phyloP scores from a whole-genome alignment of 768 basidiomycete species.

The Serendipita sp. region DNA sequence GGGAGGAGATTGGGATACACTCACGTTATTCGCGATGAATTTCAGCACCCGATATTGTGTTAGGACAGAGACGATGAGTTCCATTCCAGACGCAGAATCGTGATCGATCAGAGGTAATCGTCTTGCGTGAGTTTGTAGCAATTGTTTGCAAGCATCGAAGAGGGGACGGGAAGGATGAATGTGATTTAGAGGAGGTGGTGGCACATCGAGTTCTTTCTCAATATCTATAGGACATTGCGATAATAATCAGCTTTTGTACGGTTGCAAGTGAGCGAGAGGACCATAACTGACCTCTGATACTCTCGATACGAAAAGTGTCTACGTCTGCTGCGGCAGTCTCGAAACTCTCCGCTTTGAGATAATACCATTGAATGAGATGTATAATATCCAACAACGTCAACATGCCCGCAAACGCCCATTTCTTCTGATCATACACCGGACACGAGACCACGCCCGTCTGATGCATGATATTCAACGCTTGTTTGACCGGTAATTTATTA shows the following conservation, averaged over 20 bases:
- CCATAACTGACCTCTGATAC: slow-evolving; percentile 54
- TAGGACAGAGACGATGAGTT: slow-evolving; percentile 87
- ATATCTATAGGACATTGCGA: slow-evolving; percentile 43
- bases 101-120: slow-evolving; percentile 85
- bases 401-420: slow-evolving; percentile 90
- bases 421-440: slow-evolving; percentile 93
- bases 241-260: slow-evolving; percentile 9
- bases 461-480: slow-evolving; percentile 41
- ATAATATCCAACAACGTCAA: slow-evolving; percentile 99
- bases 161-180: slow-evolving; percentile 81
- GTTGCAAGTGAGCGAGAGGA: not conserved
- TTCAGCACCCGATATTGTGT: slow-evolving; percentile 97
- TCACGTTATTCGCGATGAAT: slow-evolving; percentile 92
- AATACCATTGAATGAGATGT: slow-evolving; percentile 97
- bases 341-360: slow-evolving; percentile 62
- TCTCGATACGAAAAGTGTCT: slow-evolving; percentile 78
- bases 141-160: slow-evolving; percentile 73
- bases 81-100: slow-evolving; percentile 86
- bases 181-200: slow-evolving; percentile 72
- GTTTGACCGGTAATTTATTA: slow-evolving; percentile 88
- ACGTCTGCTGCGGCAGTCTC: slow-evolving; percentile 82
- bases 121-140: slow-evolving; percentile 91
- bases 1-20: slow-evolving; percentile 15
- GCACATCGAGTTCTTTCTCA: slow-evolving; percentile 82
- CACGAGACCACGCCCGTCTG: slow-evolving; percentile 84